Conservation (phyloP, 1,139 yeast genomes). For the Saccharomyces hybrid region DNA sequence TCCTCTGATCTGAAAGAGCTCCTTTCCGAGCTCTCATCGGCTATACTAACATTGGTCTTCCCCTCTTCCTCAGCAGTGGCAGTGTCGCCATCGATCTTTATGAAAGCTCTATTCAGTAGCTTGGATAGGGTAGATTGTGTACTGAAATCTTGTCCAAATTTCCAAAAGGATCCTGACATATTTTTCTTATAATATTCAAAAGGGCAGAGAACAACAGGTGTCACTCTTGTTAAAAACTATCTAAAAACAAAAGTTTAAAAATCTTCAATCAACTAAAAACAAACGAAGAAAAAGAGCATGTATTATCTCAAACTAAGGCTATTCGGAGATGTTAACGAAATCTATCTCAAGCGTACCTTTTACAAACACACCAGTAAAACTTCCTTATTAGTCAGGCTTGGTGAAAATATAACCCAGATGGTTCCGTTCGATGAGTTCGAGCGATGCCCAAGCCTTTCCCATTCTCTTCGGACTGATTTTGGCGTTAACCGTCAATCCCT, state of each 20-base stretch:
- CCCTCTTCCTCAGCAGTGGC: conserved; percentile 12
- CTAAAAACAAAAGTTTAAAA: not conserved
- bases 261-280: not conserved
- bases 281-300: not conserved
- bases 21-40: conserved; percentile 5
- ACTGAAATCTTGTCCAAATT: conserved; percentile 77
- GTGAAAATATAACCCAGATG: not conserved
- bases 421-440: conserved; percentile 1
- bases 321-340: not conserved
- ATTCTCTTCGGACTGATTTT: not conserved
- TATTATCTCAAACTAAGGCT: not conserved
- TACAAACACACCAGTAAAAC: not conserved
- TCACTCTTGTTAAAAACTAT: not conserved
- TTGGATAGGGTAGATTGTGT: conserved; percentile 68
- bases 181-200: conserved; percentile 2
- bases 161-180: conserved; percentile 87
- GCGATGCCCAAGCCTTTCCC: conserved; percentile 1
- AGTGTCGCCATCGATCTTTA: conserved; percentile 25
- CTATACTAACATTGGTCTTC: conserved; percentile 7
- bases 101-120: conserved; percentile 43
- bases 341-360: not conserved
- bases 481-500: conserved; percentile 1
- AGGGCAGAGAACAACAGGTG: not conserved
- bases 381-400: not conserved
- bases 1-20: conserved; percentile 5